Percentiles rank a stretch among this genome's conserved stretches.
phyloP scores from a whole-genome alignment of 2,329 filamentous ascomycete genomes.

The Cordyceps farinosa region DNA sequence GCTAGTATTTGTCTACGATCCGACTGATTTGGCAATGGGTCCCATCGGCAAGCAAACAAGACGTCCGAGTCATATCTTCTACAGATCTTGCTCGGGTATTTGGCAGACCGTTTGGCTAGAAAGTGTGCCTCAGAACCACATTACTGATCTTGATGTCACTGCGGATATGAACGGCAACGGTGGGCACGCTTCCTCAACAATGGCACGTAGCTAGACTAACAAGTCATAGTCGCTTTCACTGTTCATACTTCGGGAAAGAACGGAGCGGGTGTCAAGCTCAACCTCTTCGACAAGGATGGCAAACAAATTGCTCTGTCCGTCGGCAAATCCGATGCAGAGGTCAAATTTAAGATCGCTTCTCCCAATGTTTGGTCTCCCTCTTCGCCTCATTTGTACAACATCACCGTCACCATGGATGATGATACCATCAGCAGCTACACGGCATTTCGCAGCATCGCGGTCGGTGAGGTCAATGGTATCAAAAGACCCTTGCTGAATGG shows the following conservation, averaged over 20 bases:
- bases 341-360: slow-evolving; percentile 52
- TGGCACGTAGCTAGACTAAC: not conserved
- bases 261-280: slow-evolving; percentile 34
- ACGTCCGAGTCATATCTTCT: slow-evolving; percentile 61
- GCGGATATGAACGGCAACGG: slow-evolving; percentile 53
- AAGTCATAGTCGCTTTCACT: slow-evolving; percentile 48
- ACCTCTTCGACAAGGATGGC: slow-evolving; percentile 35
- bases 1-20: slow-evolving; percentile 63
- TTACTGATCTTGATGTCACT: slow-evolving; percentile 56
- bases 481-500: slow-evolving; percentile 63
- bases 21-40: slow-evolving; percentile 59
- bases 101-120: slow-evolving; percentile 74
- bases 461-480: slow-evolving; percentile 54
- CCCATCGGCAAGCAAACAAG: slow-evolving; percentile 64
- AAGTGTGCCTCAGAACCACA: slow-evolving; percentile 53
- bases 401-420: slow-evolving; percentile 49
- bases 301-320: slow-evolving; percentile 40
- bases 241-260: slow-evolving; percentile 44
- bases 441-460: slow-evolving; percentile 62
- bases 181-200: slow-evolving; percentile 10
- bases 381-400: slow-evolving; percentile 60
- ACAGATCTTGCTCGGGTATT: slow-evolving; percentile 68
- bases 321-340: slow-evolving; percentile 46
- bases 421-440: slow-evolving; percentile 62
- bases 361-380: slow-evolving; percentile 63